Percentiles rank a stretch among this genome's conserved stretches.
Evolutionary conservation across 2,329 filamentous ascomycete genomes (phyloP).

Genomic region (Talaromyces verruculosus): DNA sequence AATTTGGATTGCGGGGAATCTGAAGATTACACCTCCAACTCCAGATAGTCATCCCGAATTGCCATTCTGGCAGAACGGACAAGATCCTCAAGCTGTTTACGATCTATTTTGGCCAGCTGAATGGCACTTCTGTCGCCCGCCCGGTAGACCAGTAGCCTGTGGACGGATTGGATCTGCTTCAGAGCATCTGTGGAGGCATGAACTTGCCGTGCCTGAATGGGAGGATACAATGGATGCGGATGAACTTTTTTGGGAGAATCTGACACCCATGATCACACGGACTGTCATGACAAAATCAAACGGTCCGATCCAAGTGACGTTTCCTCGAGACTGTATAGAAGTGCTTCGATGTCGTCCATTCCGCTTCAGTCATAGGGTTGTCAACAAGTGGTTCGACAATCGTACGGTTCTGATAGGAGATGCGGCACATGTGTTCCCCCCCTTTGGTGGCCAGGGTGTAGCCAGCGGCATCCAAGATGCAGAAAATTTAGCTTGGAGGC

Average conservation of each 20-base stretch:
- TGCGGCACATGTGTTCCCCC: conserved; percentile 33
- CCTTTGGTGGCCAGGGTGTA: conserved; percentile 27
- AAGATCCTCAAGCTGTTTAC: conserved; percentile 30
- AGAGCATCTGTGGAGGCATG: conserved; percentile 36
- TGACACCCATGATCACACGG: conserved; percentile 19
- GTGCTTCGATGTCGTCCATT: conserved; percentile 29
- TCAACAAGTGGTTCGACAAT: conserved; percentile 29
- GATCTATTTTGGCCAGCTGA: conserved; percentile 32
- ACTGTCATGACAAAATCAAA: not conserved
- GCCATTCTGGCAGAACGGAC: conserved; percentile 31
- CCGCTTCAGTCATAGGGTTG: conserved; percentile 27
- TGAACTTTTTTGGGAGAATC: conserved; percentile 21
- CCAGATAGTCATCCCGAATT: conserved; percentile 31
- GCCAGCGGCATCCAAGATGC: conserved; percentile 13
- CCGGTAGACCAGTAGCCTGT: conserved; percentile 18
- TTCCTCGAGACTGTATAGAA: conserved; percentile 30
- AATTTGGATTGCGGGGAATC: conserved; percentile 34
- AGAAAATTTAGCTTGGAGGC: conserved; percentile 11
- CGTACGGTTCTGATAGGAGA: conserved; percentile 29
- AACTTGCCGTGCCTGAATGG: conserved; percentile 33
- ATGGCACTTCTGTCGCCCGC: conserved; percentile 32
- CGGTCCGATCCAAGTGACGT: conserved; percentile 21
- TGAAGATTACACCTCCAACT: conserved; percentile 30
- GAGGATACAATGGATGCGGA: conserved; percentile 22
- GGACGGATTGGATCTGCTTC: conserved; percentile 31